phyloP scores from a whole-genome alignment of 2,329 filamentous ascomycete species.

The Pezicula carpinea region DNA sequence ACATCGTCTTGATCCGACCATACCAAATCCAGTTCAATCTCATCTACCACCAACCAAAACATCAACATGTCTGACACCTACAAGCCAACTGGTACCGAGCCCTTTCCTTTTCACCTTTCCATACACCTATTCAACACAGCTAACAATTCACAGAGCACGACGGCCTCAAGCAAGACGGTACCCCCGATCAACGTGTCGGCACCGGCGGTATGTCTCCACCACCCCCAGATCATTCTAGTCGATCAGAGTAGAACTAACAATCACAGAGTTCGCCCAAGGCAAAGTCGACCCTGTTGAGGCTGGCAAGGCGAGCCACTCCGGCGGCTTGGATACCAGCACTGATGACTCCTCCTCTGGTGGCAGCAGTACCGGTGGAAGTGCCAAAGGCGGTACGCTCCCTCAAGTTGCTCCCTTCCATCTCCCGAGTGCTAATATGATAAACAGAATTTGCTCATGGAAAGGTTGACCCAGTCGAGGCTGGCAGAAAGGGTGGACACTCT shows the following conservation, averaged over 20 bases:
- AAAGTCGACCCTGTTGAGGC: conserved; percentile 37
- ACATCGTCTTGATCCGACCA: background rate
- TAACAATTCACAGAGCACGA: conserved; percentile 30
- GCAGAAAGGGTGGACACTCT: conserved; percentile 30
- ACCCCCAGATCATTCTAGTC: background rate
- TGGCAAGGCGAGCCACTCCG: conserved; percentile 32
- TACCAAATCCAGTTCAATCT: background rate
- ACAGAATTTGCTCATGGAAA: conserved; percentile 32
- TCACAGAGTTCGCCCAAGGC: conserved; percentile 33
- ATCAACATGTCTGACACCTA: conserved; percentile 12
- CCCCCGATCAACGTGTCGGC: conserved; percentile 35
- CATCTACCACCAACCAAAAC: background rate
- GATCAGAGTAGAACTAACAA: background rate
- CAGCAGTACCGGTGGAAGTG: background rate
- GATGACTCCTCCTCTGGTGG: conserved; percentile 4
- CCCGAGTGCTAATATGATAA: background rate
- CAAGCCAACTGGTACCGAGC: conserved; percentile 12
- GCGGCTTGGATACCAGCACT: background rate
- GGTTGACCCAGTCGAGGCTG: conserved; percentile 34
- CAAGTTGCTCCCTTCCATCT: background rate
- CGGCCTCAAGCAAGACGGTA: conserved; percentile 37
- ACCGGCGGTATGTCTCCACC: conserved; percentile 24
- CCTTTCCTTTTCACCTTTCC: conserved; percentile 23
- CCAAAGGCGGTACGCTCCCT: background rate
- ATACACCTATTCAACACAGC: background rate